These are phyloP conservation scores for Aspergillus udagawae DNA, from an alignment of 2,329 filamentous ascomycete species.

Conservation along the genomic window DNA sequence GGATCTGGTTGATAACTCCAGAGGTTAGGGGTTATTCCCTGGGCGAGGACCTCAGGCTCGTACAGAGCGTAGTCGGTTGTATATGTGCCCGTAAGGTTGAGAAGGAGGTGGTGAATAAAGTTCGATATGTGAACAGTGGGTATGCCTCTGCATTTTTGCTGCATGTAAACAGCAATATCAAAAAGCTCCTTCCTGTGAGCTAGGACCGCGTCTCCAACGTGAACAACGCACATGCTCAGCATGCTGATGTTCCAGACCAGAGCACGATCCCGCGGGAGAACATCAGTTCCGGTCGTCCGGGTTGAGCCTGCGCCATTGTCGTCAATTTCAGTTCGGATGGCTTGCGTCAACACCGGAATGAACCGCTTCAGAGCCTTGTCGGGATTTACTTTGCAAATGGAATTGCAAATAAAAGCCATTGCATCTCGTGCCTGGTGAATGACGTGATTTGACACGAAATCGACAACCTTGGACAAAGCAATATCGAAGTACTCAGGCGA, in stretches of 20 bases:
- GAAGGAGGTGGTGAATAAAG: slow-evolving; percentile 90
- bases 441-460: slow-evolving; percentile 89
- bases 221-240: slow-evolving; percentile 96
- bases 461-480: slow-evolving; percentile 83
- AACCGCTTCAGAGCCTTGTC: slow-evolving; percentile 89
- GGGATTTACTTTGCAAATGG: slow-evolving; percentile 90
- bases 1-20: slow-evolving; percentile 81
- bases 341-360: slow-evolving; percentile 82
- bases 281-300: slow-evolving; percentile 86
- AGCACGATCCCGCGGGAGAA: slow-evolving; percentile 85
- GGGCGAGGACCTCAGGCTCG: slow-evolving; percentile 68
- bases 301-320: slow-evolving; percentile 95
- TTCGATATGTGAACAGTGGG: slow-evolving; percentile 96
- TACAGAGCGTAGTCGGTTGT: slow-evolving; percentile 85
- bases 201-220: slow-evolving; percentile 85
- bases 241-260: slow-evolving; percentile 97
- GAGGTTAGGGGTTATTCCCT: slow-evolving; percentile 70
- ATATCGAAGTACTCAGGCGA: slow-evolving; percentile 92
- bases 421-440: slow-evolving; percentile 95
- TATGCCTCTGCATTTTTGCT: slow-evolving; percentile 87
- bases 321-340: slow-evolving; percentile 94
- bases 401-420: slow-evolving; percentile 98
- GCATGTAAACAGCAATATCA: slow-evolving; percentile 92
- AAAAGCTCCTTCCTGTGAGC: slow-evolving; percentile 86
- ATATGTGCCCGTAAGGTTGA: slow-evolving; percentile 93